These are phyloP conservation scores for Pittosporum tobira DNA, from an alignment of 129 eudicot genomes.

Conservation along the genomic window DNA sequence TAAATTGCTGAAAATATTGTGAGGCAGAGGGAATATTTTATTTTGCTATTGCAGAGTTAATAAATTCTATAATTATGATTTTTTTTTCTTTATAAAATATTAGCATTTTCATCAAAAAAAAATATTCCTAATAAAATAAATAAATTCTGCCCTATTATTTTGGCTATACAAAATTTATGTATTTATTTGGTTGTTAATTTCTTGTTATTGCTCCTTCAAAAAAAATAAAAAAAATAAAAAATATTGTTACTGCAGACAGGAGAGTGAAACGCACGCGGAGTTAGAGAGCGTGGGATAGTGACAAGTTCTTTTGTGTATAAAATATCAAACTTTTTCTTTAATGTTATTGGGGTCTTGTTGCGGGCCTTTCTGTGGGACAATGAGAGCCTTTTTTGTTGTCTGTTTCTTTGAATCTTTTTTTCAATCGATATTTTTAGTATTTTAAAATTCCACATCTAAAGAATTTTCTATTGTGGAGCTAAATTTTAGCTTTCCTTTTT, in stretches of 20 bases:
- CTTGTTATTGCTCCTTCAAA: too few relatives aligned
- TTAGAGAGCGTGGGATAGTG: neutral
- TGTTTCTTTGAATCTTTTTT: neutral
- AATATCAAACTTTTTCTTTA: conserved; percentile 4
- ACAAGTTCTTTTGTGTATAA: neutral
- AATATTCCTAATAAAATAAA: too few relatives aligned
- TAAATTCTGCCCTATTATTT: too few relatives aligned
- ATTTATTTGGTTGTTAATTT: neutral
- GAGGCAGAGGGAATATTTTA: too few relatives aligned
- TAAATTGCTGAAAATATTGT: too few relatives aligned
- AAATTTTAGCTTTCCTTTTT: neutral
- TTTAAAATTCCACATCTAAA: neutral
- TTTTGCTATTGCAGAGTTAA: too few relatives aligned
- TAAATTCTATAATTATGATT: too few relatives aligned
- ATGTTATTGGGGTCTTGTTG: conserved; percentile 25
- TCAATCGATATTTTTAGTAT: neutral
- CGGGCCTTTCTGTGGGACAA: conserved; percentile 3
- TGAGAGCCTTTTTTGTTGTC: conserved; percentile 9
- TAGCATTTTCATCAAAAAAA: too few relatives aligned
- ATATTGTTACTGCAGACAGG: neutral
- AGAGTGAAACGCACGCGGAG: conserved; percentile 13
- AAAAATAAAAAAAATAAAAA: neutral
- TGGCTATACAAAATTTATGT: neutral
- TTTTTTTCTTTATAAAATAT: too few relatives aligned
- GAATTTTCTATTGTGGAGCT: neutral